Evolutionary conservation across 2,329 filamentous ascomycete genomes (phyloP), one percentile per base, ranked within the genome.

Genomic region (Cadophora gregata): DNA sequence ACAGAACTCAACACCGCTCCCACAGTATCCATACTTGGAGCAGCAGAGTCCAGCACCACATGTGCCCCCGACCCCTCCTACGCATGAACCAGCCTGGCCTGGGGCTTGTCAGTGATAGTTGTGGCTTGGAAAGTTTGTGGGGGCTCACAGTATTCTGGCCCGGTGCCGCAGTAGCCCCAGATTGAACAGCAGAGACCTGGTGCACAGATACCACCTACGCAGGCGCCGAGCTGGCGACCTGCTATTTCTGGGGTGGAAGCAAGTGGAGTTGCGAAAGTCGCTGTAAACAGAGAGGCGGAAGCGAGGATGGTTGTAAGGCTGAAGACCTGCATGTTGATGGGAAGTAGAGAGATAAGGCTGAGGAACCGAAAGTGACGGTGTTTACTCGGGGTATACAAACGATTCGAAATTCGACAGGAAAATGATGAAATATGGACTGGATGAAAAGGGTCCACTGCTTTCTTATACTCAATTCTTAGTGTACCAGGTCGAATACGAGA

Each of bases 41-140:
- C 69, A 69, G 29, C 69, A 71, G 3, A 62, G 45, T 1, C 67
- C 69, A 0, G 59, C 36, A 42, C 67, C 62, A 64, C 69, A 70
- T 14, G 67, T 69, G 4, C 69, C 69, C 8, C 69, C 69, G 25
- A 69, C 65, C 10, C 68, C 66, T 5, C 68, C 68, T 3, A 27
- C 48, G 59, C 69, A 71, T 16, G 64, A 65, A 0, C 66, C 69
- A 4, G 42, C 12, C 53, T 60, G 58, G 42, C 58, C 64, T 59
- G 14, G 59, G 51, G 27, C 56, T 59, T 62, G 47, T 62, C 12
- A 62, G 47, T 48, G 3, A 2, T 33, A 8, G 10, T 38, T 6
- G 24, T 7, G 10, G 56, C 10, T 19, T 9, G 38, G 58, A 25
- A n/a, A 4, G 1, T 19, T 47, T 29, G n/a, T 2, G 9, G 38